These are phyloP conservation scores for Cercospora beticola DNA, from an alignment of 2,329 filamentous ascomycete species.

Conservation along the genomic window DNA sequence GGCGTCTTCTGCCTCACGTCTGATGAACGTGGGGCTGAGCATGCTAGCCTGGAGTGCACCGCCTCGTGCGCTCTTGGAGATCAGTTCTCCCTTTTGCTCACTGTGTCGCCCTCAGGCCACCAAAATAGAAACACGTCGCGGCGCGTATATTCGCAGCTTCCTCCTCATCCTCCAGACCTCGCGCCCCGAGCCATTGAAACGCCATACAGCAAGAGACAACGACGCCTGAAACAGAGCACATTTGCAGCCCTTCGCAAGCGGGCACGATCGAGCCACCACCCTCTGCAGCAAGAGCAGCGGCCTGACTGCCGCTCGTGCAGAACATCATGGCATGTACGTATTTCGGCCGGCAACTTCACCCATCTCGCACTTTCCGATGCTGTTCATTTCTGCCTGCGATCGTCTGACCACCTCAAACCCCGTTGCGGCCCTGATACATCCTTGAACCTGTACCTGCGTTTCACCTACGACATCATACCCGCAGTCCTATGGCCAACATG, in stretches of 20 bases:
- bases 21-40: conserved; percentile 4
- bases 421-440: conserved; percentile 11
- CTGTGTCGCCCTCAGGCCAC: neutral
- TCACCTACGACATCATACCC: conserved; percentile 18
- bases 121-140: conserved; percentile 6
- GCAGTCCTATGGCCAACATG: conserved; percentile 12
- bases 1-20: neutral
- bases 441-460: conserved; percentile 20
- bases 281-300: neutral
- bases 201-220: neutral
- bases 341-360: neutral
- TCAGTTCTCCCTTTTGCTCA: neutral
- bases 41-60: neutral
- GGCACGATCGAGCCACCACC: neutral
- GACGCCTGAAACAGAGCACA: neutral
- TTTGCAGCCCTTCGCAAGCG: neutral
- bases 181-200: neutral
- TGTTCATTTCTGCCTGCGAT: conserved; percentile 3
- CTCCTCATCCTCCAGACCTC: neutral
- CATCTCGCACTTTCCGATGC: neutral
- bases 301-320: neutral
- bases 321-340: conserved; percentile 21
- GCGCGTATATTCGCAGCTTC: neutral
- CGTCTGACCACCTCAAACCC: conserved; percentile 7
- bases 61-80: neutral